Evolutionary conservation across 2,329 filamentous ascomycete species (phyloP), one percentile per base, ranked within the genome.

Genomic region (Sarocladiaceae sp.): DNA sequence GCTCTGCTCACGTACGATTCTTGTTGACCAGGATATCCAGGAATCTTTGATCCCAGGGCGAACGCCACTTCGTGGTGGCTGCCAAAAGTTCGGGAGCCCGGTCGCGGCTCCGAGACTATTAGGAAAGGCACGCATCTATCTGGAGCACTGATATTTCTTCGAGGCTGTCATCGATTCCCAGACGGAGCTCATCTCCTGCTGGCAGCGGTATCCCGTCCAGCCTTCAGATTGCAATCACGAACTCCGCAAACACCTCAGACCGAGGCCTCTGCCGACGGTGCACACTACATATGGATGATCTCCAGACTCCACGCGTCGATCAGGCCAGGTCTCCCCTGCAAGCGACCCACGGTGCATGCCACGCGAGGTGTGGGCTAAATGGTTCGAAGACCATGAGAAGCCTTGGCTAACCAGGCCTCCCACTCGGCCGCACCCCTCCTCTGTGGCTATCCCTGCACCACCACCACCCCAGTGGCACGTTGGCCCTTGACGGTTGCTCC

Each of bases 251-350:
- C 13, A 48, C 23, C 15, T 10, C 40, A 44, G 40, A 44, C 44
- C 44, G 44, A 48, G 44, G n/a, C 3, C 28, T 48, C 44, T 48
- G n/a, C 44, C 26, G 44, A 48, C 13, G 25, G 28, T 33, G 26
- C 26, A 48, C 26, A 31, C n/a, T 48, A 22, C 22, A 31, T 10
- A 15, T 10, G 44, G 23, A 33, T 48, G 44, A 48, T 48, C 44
- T 48, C 44, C 44, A 48, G 44, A 33, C 44, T 48, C 44, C 44
- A 48, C 44, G 44, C 44, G 44, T 48, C 44, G 44, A 48, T 48
- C 44, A 48, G 44, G 17, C 44, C 44, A 48, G 44, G 26, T 13
- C 26, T 48, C 44, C 44, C 44, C 18, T 48, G 44, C 44, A 48
- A 48, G n/a, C 17, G 39, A 22, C 44, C 28, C 44, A 31, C 44